Conservation (phyloP, 116 monocot genomes). For the Posidonia oceanica region DNA sequence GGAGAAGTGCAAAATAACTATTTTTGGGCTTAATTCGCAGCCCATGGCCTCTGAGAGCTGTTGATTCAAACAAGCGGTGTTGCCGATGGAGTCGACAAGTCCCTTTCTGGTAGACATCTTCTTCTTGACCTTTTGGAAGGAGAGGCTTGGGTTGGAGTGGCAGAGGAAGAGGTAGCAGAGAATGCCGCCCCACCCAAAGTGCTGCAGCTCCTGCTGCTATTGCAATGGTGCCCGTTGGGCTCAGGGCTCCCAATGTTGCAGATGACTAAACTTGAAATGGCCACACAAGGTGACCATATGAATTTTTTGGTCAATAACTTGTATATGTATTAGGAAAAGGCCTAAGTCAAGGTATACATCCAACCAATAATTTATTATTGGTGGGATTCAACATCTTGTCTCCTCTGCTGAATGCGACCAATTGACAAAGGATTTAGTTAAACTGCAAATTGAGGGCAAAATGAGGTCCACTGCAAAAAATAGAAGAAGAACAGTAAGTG, state of each 20-base stretch:
- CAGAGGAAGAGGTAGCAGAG: background rate
- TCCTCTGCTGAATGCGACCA: too few species aligned
- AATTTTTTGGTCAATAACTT: too few species aligned
- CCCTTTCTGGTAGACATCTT: constrained; percentile 20
- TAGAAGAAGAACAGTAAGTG: too few species aligned
- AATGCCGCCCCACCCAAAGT: background rate
- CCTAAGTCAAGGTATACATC: too few species aligned
- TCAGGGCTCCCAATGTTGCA: background rate
- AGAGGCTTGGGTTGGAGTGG: background rate
- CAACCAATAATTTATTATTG: too few species aligned
- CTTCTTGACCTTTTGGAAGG: background rate
- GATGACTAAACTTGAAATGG: background rate
- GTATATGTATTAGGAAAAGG: too few species aligned
- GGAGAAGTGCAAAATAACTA: too few species aligned
- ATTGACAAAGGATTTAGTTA: too few species aligned
- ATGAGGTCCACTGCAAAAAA: too few species aligned
- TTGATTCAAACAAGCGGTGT: constrained; percentile 89
- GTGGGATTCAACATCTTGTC: too few species aligned
- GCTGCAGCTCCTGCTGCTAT: background rate
- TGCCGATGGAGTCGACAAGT: constrained; percentile 58
- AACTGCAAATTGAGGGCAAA: too few species aligned
- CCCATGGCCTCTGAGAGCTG: constrained; percentile 83
- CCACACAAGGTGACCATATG: too few species aligned
- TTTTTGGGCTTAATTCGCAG: constrained; percentile 52
- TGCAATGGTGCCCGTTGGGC: background rate